Conservation (phyloP, 2,329 filamentous ascomycete genomes). For the Aspergillus fumigatiaffinis region DNA sequence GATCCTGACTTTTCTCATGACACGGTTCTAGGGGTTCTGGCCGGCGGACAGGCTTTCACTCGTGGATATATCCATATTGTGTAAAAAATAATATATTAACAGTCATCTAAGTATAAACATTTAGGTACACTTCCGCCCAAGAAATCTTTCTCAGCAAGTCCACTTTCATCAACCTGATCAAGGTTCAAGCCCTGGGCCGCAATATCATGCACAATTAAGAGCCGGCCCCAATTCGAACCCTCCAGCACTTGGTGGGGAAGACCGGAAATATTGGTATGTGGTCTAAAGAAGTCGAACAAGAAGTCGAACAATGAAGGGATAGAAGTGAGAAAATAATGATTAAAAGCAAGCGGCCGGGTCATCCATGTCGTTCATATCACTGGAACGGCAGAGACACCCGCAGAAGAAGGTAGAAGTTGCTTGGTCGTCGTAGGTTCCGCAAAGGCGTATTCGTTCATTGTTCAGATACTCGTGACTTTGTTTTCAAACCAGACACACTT, state of each 20-base stretch:
- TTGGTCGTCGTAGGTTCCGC: constrained; percentile 14
- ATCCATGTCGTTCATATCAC: background rate
- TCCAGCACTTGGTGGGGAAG: constrained; percentile 21
- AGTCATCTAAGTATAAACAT: constrained; percentile 12
- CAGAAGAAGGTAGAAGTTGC: constrained; percentile 1
- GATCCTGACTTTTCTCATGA: background rate
- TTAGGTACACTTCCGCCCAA: constrained; percentile 8
- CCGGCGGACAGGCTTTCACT: background rate
- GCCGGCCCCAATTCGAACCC: constrained; percentile 12
- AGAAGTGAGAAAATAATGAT: background rate
- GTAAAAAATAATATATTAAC: constrained; percentile 8
- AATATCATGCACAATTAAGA: constrained; percentile 12
- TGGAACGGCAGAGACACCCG: background rate
- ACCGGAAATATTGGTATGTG: constrained; percentile 9
- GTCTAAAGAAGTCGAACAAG: constrained; percentile 13
- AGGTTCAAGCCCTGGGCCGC: constrained; percentile 14
- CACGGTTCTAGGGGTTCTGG: background rate
- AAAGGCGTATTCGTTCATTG: constrained; percentile 27
- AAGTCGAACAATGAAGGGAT: constrained; percentile 12
- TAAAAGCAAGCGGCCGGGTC: background rate
- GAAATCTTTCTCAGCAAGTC: constrained; percentile 16
- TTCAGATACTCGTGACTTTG: constrained; percentile 23
- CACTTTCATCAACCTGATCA: constrained; percentile 19
- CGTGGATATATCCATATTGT: background rate
- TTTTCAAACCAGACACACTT: constrained; percentile 8